Evolutionary conservation across 257 asterid species (phyloP).

Genomic region (Ligustrum vulgare): DNA sequence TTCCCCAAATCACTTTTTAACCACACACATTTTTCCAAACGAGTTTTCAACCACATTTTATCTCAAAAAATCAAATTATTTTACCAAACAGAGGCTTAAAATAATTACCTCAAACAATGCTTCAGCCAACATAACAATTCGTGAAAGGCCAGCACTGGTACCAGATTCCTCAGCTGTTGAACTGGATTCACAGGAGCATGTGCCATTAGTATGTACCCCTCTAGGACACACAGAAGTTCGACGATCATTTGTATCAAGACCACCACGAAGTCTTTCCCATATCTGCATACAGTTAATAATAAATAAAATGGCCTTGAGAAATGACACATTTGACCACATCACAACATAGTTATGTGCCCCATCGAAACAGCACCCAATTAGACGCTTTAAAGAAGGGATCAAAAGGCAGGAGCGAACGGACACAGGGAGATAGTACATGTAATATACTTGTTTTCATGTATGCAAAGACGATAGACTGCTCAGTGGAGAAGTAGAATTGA

Average conservation of each 20-base stretch:
- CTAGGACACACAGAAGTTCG: conserved; percentile 59
- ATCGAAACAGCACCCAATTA: conserved; percentile 5
- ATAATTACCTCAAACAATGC: conserved; percentile 80
- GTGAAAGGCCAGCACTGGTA: conserved; percentile 72
- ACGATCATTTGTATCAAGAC: conserved; percentile 42
- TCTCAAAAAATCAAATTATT: too few relatives aligned
- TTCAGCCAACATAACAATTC: conserved; percentile 91
- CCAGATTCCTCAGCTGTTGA: conserved; percentile 57
- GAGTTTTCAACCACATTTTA: too few relatives aligned
- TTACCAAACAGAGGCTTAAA: too few relatives aligned
- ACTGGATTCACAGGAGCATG: conserved; percentile 72
- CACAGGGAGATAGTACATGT: background rate
- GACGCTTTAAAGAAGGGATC: background rate
- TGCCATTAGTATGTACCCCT: conserved; percentile 68
- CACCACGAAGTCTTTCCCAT: conserved; percentile 65
- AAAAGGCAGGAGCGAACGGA: background rate
- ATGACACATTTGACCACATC: background rate
- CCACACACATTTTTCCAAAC: too few relatives aligned
- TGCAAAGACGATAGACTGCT: background rate
- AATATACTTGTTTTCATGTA: background rate
- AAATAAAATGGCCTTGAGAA: background rate
- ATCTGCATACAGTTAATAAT: conserved; percentile 40
- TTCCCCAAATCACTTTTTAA: too few relatives aligned
- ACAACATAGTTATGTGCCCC: conserved; percentile 9
- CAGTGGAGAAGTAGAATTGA: background rate